Conservation (phyloP, 305 asterid species). For the Fraxinus latifolia region DNA sequence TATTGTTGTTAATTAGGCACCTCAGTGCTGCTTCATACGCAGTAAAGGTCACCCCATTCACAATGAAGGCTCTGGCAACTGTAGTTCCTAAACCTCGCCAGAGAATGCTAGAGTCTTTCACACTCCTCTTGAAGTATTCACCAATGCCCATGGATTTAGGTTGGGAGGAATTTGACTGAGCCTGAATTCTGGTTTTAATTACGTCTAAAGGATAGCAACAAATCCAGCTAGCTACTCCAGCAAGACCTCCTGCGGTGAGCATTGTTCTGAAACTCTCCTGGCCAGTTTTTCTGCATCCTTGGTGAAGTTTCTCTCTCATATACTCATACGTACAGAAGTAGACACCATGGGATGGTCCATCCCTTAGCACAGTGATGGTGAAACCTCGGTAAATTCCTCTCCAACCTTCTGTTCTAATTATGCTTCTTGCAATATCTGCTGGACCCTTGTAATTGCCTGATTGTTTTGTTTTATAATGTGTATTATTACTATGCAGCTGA, state of each 20-base stretch:
- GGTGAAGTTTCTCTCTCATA: constrained; percentile 56
- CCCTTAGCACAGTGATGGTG: constrained; percentile 60
- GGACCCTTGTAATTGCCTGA: constrained; percentile 42
- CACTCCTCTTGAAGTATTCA: constrained; percentile 48
- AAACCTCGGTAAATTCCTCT: constrained; percentile 66
- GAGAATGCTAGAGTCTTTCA: constrained; percentile 41
- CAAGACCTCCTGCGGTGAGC: constrained; percentile 71
- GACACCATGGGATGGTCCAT: constrained; percentile 66
- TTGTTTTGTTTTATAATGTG: constrained; percentile 9
- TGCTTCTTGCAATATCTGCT: constrained; percentile 38
- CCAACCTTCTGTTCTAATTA: constrained; percentile 46
- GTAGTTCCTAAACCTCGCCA: constrained; percentile 83
- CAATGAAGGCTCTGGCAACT: constrained; percentile 63
- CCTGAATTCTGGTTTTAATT: constrained; percentile 71
- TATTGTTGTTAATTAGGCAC: constrained; percentile 31
- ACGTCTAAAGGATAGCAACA: constrained; percentile 74
- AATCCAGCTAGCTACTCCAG: constrained; percentile 80
- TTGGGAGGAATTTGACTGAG: constrained; percentile 32
- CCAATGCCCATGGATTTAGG: constrained; percentile 46
- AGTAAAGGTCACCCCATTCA: constrained; percentile 64
- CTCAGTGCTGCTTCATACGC: constrained; percentile 68
- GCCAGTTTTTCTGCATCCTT: constrained; percentile 60
- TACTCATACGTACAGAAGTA: constrained; percentile 75
- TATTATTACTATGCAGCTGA: constrained; percentile 43
- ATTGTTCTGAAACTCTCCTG: constrained; percentile 52